These are phyloP conservation scores for Yamadazyma jaroonii DNA, from an alignment of 1,139 yeast species.

Conservation along the genomic window DNA sequence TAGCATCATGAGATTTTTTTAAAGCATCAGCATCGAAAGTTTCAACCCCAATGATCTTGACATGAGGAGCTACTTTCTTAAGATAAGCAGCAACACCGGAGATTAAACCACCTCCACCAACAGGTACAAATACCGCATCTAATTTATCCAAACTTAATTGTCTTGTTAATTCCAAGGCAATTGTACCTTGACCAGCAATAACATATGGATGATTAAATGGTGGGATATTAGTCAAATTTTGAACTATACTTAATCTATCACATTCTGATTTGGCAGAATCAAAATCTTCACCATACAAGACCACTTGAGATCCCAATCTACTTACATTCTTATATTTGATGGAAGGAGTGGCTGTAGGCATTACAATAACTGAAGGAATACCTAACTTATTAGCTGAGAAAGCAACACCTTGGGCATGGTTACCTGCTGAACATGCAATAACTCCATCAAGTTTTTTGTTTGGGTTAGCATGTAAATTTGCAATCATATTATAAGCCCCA, in stretches of 20 bases:
- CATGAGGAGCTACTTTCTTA: conserved; percentile 96
- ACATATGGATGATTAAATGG: conserved; percentile 98
- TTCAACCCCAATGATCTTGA: conserved; percentile 92
- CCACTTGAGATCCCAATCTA: conserved; percentile 91
- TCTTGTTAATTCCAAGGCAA: conserved; percentile 87
- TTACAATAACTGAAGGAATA: conserved; percentile 92
- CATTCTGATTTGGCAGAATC: conserved; percentile 93
- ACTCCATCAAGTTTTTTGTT: conserved; percentile 79
- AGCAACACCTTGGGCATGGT: conserved; percentile 99
- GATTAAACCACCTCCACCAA: conserved; percentile 96
- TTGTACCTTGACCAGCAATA: conserved; percentile 99
- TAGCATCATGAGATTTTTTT: conserved; percentile 62
- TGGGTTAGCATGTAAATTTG: conserved; percentile 62
- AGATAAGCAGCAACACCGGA: conserved; percentile 89
- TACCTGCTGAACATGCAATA: conserved; percentile 97
- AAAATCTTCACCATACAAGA: conserved; percentile 88
- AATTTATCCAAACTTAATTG: conserved; percentile 78
- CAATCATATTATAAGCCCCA: conserved; percentile 97
- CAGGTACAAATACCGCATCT: conserved; percentile 85
- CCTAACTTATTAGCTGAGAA: conserved; percentile 79
- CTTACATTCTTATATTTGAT: conserved; percentile 90
- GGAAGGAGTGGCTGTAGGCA: conserved; percentile 97
- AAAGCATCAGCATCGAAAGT: conserved; percentile 93
- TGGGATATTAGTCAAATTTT: conserved; percentile 84
- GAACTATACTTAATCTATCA: conserved; percentile 59